Percentiles rank a stretch among this genome's conserved stretches.
These are phyloP conservation scores for Candida tetrigidarum DNA, from an alignment of 1,139 yeast species.

Conservation along the genomic window DNA sequence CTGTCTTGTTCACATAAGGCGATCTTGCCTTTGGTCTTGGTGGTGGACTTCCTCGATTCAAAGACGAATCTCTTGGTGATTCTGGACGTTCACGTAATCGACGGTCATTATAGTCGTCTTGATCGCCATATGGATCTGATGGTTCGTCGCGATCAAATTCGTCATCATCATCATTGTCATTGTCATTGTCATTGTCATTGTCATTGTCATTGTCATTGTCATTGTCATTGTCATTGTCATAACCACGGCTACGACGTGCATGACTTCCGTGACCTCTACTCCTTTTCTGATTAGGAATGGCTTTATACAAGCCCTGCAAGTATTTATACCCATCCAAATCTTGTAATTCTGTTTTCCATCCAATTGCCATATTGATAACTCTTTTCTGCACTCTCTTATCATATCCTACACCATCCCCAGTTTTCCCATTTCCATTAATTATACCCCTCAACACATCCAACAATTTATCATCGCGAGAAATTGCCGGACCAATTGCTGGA, in stretches of 20 bases:
- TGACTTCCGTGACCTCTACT: background rate
- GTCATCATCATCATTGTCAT: constrained; percentile 9
- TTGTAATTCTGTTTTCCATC: constrained; percentile 64
- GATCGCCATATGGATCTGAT: constrained; percentile 27
- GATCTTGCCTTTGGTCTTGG: constrained; percentile 33
- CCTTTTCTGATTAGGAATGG: constrained; percentile 26
- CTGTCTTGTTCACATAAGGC: constrained; percentile 21
- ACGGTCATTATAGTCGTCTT: constrained; percentile 20
- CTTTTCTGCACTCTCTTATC: constrained; percentile 51
- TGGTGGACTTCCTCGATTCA: constrained; percentile 23
- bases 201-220: too few relatives aligned
- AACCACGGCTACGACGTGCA: constrained; percentile 5
- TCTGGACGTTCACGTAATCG: constrained; percentile 23
- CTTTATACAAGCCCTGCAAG: constrained; percentile 51
- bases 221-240: constrained; percentile 18
- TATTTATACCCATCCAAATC: constrained; percentile 55
- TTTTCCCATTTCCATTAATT: constrained; percentile 36
- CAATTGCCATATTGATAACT: constrained; percentile 54
- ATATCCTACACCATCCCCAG: constrained; percentile 43
- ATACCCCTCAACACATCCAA: constrained; percentile 66
- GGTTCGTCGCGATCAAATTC: constrained; percentile 18
- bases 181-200: too few relatives aligned
- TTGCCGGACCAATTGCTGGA: constrained; percentile 38
- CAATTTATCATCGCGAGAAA: constrained; percentile 75
- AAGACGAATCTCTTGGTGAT: constrained; percentile 18